Evolutionary conservation across 257 asterid genomes (phyloP), one percentile per base, ranked within the genome.

Genomic region (Anisodus acutangulus): DNA sequence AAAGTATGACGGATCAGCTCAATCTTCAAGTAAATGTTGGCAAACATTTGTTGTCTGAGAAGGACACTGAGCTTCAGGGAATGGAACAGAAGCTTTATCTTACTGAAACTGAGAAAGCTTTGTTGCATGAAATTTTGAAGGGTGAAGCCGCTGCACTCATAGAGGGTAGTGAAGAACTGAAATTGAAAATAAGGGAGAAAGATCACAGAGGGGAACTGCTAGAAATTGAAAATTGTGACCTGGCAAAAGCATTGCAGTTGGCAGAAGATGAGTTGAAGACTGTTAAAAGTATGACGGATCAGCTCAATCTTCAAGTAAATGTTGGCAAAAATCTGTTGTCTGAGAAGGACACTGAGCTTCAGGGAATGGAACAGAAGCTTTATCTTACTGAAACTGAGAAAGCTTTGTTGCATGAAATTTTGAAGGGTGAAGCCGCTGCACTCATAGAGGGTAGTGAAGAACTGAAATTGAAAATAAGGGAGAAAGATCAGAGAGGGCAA

Each of bases 371-470:
- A 78, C 85, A 88, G 74, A 90, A 91, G 87, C 86, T 89, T 81
- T 84, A 53, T 85, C 82, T 82, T 22, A 85, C 79, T 13, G 93
- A 90, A 83, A 87, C 81, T 49, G 87, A 91, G 86, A 93, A 89
- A 84, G 47, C 82, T 45, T 90, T 89, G 89, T 88, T 91, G 66
- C 85, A 78, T 47, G 83, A 83, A 79, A 10, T 47, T 72, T 72
- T 72, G 80, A 12, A 19, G 60, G 86, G 83, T 26, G 91, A 91
- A 82, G 89, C 85, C 53, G 57, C 85, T 59, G 64, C 81, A 88
- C 92, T 92, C 79, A 88, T 84, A 22, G 88, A 86, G 91, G 68
- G 74, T 88, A 90, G 89, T 58, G 94, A 90, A 85, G 92, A 87
- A 70, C 84, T 92, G 85, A 86, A 72, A 84, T 72, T 87, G 59